phyloP scores from a whole-genome alignment of 495 filamentous ascomycete species.

The Xylaria curta region DNA sequence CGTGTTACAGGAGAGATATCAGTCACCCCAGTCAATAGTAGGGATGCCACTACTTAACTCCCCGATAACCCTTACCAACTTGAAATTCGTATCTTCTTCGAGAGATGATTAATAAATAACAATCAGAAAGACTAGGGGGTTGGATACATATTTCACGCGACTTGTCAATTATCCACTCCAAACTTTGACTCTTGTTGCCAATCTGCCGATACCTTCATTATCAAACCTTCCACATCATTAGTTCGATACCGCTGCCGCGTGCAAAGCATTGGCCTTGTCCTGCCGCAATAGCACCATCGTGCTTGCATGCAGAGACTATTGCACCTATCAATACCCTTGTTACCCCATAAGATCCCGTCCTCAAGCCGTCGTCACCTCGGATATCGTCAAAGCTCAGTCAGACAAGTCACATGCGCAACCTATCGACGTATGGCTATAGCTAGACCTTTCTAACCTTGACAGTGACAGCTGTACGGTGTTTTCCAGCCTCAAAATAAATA shows the following conservation, averaged over 20 bases:
- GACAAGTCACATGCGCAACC: conserved; percentile 3
- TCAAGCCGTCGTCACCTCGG: not conserved
- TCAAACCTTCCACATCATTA: conserved; percentile 3
- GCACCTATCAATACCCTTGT: conserved; percentile 6
- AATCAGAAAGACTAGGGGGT: not conserved
- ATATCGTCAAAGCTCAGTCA: conserved; percentile 5
- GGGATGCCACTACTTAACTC: conserved; percentile 8
- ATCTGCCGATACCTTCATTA: conserved; percentile 7
- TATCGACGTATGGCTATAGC: not conserved
- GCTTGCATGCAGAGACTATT: conserved; percentile 14
- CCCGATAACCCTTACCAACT: not conserved
- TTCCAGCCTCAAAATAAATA: conserved; percentile 13
- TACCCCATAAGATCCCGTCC: conserved; percentile 17
- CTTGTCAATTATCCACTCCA: too few relatives aligned
- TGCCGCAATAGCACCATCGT: not conserved
- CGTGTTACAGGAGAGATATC: not conserved
- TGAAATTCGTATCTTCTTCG: not conserved
- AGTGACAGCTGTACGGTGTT: not conserved
- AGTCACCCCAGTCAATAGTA: conserved; percentile 16
- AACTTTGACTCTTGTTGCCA: not conserved
- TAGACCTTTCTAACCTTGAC: not conserved
- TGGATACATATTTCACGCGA: not conserved
- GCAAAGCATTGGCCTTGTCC: not conserved
- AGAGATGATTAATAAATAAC: not conserved
- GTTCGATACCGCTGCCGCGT: not conserved